Base-by-base conservation (phyloP, 148 eudicot species). In the Spergularia bocconei region DNA sequence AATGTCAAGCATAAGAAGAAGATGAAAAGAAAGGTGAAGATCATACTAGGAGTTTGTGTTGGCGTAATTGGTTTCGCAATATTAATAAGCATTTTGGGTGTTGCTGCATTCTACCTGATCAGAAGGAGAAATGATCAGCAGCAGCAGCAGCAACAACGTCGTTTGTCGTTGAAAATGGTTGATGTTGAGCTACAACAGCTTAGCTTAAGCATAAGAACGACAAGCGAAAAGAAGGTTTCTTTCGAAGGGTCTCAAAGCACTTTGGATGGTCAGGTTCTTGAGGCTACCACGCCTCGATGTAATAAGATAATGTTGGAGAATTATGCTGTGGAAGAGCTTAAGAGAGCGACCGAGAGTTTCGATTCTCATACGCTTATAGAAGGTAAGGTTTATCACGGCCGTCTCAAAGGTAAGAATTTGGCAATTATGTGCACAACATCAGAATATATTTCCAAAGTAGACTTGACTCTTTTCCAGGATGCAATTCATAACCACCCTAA, bases 201-300 rank as follows among this genome's bases (percentile, higher is more conserved):
- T 3, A 85, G 86, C 41, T 75, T 89, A 65, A 93, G 98, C 65
- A 78, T 87, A 15, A 81, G 92, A 70, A 91, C 94, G 11, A 76
- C 87, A 1, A 91, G 92, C n/a, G 91, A 89, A 63, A 93, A 93
- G 82, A 89, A 89, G 63, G 86, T 86, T 4, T 93, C 98, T 1
- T 93, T 91, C 16, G 98, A 89, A 68, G 89, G 88, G 13, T 89
- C 93, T 52, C 93, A 89, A 53, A 78, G 86, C 62, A 81, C 87
- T 8, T 73, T 87, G 16, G 89, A 88, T 65, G 88, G 82, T 50
- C 85, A 77, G 50, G 63, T 13, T 23, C 41, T 84, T 16, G 87
- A 83, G 1, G 51, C 86, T 25, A 73, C 81, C 3, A 85, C 91
- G 0, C 89, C 83, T 5, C 71, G 83, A 9, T 69, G 54, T 21